Evolutionary conservation across 495 filamentous ascomycete species (phyloP), one percentile per base, ranked within the genome.

Genomic region (Aspergillus ostianus): DNA sequence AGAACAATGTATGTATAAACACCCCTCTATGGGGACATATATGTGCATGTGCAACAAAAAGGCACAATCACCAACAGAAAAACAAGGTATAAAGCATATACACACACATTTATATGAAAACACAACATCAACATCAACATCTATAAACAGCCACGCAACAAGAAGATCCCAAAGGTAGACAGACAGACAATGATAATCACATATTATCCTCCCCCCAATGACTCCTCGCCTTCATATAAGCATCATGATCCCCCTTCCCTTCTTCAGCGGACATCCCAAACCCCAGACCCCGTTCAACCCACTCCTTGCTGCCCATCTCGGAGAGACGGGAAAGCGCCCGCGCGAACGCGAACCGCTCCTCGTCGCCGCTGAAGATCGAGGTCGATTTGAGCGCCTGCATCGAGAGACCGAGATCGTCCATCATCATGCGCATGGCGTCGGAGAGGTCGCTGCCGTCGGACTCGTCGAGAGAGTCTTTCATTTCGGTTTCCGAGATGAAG

Each of bases 271-370:
- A 82, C 59, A 87, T 71, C 12, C 85, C 87, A 80, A 93, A 81
- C 0, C 89, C 91, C 82, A 96, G 76, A 0, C 92, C 93, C 6
- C 90, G 73, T 78, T 98, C 95, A 17, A 98, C 87, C 95, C 95
- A 98, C 69, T 96, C 86, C 72, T 87, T 84, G 64, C 90, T 93
- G 2, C 91, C 92, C 94, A 98, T 98, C 76, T 98, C 91, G 18
- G 76, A 86, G 64, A 98, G 77, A 56, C 94, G 78, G 32, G 88
- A 92, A 62, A 98, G 67, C 6, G 94, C 94, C 20, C 94, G 80
- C 53, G 92, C 92, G 74, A 98, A 98, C 0, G 94, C 94, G 76
- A 98, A 98, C 7, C 90, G 81, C 76, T 98, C 94, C 80, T 98
- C 94, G 53, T 98, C 94, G 17, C 94, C 95, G 9, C 87, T 90